Conservation (phyloP, 2,329 filamentous ascomycete genomes). For the Pseudopithomyces chartarum region DNA sequence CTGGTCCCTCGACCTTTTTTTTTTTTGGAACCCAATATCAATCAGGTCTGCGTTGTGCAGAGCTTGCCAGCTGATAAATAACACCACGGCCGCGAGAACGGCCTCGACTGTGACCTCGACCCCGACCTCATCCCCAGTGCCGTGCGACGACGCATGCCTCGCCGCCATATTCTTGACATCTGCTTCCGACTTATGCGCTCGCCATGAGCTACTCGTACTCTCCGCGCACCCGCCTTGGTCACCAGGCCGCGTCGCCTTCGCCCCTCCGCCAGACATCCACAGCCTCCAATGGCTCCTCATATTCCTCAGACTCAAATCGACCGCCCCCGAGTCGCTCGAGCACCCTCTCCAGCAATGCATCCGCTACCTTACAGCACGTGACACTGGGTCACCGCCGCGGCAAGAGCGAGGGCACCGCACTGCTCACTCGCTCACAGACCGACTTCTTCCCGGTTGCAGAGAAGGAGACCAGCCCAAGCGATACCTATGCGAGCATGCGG, state of each 20-base stretch:
- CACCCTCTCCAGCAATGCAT: slow-evolving; percentile 74
- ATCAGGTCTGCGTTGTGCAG: slow-evolving; percentile 15
- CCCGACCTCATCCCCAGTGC: slow-evolving; percentile 13
- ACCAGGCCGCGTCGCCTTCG: slow-evolving; percentile 49
- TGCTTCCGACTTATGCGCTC: slow-evolving; percentile 24
- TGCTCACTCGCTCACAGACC: slow-evolving; percentile 54
- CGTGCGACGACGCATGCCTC: slow-evolving; percentile 42
- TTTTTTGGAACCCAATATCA: too few species aligned
- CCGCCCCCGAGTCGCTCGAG: slow-evolving; percentile 67
- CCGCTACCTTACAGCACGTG: slow-evolving; percentile 59
- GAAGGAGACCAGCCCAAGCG: slow-evolving; percentile 59
- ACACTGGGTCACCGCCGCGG: slow-evolving; percentile 70
- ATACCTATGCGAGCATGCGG: slow-evolving; percentile 72
- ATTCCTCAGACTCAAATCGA: slow-evolving; percentile 61
- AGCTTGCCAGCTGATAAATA: slow-evolving; percentile 21
- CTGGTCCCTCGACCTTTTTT: slow-evolving; percentile 26
- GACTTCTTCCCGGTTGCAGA: slow-evolving; percentile 50
- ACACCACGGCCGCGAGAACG: slow-evolving; percentile 36
- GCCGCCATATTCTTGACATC: slow-evolving; percentile 14
- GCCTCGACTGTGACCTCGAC: slow-evolving; percentile 26
- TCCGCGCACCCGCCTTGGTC: slow-evolving; percentile 46
- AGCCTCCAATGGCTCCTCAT: slow-evolving; percentile 73
- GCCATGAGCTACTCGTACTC: slow-evolving; percentile 46
- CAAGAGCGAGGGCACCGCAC: slow-evolving; percentile 71
- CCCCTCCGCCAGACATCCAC: slow-evolving; percentile 68